Percentiles rank a stretch among this genome's conserved stretches.
phyloP scores from a whole-genome alignment of 2,329 filamentous ascomycete species.

The Fusarium devonianum region DNA sequence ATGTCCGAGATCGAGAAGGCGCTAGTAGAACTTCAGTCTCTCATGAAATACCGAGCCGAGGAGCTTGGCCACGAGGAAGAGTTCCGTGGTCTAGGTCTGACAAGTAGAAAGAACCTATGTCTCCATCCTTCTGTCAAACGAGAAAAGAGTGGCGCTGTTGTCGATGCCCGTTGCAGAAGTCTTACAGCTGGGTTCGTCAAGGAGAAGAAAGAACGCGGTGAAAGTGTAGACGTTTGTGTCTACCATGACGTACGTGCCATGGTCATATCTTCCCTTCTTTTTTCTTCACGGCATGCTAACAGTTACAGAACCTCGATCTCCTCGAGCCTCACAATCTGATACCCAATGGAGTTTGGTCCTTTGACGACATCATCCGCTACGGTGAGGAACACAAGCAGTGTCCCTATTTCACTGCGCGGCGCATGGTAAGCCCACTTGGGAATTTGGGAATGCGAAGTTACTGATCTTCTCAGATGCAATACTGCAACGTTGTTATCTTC shows the following conservation, averaged over 20 bases:
- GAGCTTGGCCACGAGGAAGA: conserved; percentile 92
- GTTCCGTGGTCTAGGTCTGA: conserved; percentile 89
- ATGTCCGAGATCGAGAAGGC: conserved; percentile 99
- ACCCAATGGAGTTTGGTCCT: conserved; percentile 93
- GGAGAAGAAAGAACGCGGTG: conserved; percentile 94
- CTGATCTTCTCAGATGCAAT: conserved; percentile 77
- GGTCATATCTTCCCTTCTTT: background rate
- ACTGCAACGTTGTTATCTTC: conserved; percentile 99
- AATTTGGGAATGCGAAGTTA: background rate
- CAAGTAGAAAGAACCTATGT: conserved; percentile 96
- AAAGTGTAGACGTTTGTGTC: conserved; percentile 91
- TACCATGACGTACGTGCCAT: conserved; percentile 80
- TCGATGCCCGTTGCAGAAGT: conserved; percentile 95
- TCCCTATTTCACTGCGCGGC: conserved; percentile 92
- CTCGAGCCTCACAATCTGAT: conserved; percentile 95
- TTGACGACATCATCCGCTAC: conserved; percentile 87
- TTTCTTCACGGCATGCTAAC: conserved; percentile 14
- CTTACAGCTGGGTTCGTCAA: conserved; percentile 96
- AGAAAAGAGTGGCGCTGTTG: conserved; percentile 92
- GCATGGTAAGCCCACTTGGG: conserved; percentile 71
- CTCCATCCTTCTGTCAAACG: conserved; percentile 94
- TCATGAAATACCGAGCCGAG: conserved; percentile 94
- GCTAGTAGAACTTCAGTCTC: conserved; percentile 83
- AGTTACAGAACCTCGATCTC: conserved; percentile 80
- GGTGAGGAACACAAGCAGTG: conserved; percentile 97